A percentile compares a stretch with the other conserved stretches of the same genome.
Evolutionary conservation across 495 filamentous ascomycete genomes (phyloP).

Genomic region (Penicillium soppii): DNA sequence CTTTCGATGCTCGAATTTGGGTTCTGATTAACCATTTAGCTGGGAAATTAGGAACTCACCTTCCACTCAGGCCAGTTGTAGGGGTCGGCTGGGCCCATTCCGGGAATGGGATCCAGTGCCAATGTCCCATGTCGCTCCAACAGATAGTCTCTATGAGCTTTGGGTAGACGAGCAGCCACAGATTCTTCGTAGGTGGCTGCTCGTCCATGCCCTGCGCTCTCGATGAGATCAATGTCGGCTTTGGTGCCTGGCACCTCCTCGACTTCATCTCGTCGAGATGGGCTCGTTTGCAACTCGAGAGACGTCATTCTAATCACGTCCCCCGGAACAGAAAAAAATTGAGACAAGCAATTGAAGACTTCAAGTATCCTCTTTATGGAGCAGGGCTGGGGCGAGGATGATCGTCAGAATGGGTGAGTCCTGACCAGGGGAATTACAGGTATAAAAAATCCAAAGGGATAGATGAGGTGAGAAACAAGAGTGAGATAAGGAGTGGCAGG

Average conservation of each 20-base stretch:
- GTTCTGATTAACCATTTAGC: not conserved
- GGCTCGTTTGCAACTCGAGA: slow-evolving; percentile 17
- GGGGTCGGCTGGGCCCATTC: slow-evolving; percentile 50
- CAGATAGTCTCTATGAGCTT: slow-evolving; percentile 50
- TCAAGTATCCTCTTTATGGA: not conserved
- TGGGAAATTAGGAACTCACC: slow-evolving; percentile 27
- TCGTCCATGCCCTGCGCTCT: slow-evolving; percentile 29
- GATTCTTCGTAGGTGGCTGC: slow-evolving; percentile 31
- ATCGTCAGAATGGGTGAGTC: not conserved
- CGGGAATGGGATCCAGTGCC: slow-evolving; percentile 53
- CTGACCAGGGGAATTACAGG: not conserved
- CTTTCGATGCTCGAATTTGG: not conserved
- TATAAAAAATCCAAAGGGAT: not conserved
- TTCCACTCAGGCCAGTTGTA: slow-evolving; percentile 59
- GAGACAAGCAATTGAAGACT: not conserved
- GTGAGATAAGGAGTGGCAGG: no score
- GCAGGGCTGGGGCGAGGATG: not conserved
- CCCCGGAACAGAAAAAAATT: not conserved
- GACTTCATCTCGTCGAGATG: slow-evolving; percentile 18
- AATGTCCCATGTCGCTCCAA: slow-evolving; percentile 54
- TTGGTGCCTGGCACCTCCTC: slow-evolving; percentile 20
- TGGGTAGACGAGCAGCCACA: slow-evolving; percentile 30
- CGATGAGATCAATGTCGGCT: slow-evolving; percentile 32
- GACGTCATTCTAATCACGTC: slow-evolving; percentile 22
- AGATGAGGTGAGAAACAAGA: not conserved